Evolutionary conservation across 108 stramenopile genomes (phyloP), one percentile per base, ranked within the genome.

Genomic region (Pseudonitzschia multiseries): DNA sequence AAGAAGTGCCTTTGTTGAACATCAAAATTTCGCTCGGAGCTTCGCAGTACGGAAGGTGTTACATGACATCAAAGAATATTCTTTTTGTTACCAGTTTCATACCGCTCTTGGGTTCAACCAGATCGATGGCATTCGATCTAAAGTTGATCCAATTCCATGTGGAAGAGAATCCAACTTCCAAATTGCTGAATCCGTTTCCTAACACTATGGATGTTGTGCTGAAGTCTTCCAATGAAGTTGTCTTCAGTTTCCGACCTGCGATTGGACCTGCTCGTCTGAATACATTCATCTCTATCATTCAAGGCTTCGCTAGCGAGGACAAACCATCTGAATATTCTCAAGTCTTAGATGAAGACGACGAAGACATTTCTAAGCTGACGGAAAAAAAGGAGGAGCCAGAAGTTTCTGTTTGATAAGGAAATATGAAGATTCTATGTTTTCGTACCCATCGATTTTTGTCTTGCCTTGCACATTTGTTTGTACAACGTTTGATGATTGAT

Each of bases 231-330:
- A 74, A 76, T 22, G 78, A 82, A 43, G 73, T 85, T 33, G 70
- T 90, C 40, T 92, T 83, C 67, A 79, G 73, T 28, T 94, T 94
- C 57, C 81, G 88, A 68, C 93, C 93, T 52, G 79, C 89, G 0
- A 72, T 87, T 53, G 89, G 84, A 17, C 90, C 89, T 44, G 65
- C 72, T 57, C 77, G 91, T 28, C 82, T 92, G 70, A 82, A 86
- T n/a, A 89, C 76, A 61, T 90, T 94, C 63, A 51, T 92, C 32
- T 84, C 86, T 21, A 76, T 91, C 40, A 62, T 94, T 57, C 88
- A 86, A 76, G 84, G 69, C 28, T 79, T 74, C 53, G 57, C 53
- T 12, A 51, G 57, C 51, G 79, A 79, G 53, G 66, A 69, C 12
- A 36, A 41, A 41, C 72, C 69, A 12, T 46, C 69, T 13, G 73